phyloP scores from a whole-genome alignment of 164 flowering plant species.

The Vitis amurensis region DNA sequence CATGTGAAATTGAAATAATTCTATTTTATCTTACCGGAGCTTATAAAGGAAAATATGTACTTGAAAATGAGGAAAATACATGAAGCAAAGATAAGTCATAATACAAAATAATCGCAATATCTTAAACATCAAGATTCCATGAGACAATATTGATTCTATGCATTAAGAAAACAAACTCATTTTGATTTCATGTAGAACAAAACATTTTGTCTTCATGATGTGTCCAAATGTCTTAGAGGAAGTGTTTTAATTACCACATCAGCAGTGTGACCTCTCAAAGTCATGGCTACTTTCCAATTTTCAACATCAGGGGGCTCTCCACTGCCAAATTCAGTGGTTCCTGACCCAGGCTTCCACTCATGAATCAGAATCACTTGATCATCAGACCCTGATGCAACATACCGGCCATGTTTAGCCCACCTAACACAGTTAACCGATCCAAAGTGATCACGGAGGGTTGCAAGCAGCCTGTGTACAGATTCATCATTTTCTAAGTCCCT shows the following conservation, averaged over 20 bases:
- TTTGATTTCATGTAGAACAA: background rate
- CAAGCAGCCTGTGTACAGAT: constrained; percentile 68
- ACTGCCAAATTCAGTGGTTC: constrained; percentile 98
- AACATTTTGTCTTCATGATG: background rate
- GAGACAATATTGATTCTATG: no score
- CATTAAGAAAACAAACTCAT: background rate
- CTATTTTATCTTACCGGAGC: background rate
- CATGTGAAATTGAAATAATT: background rate
- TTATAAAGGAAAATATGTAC: background rate
- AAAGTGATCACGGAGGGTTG: constrained; percentile 97
- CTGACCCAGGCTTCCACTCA: constrained; percentile 98
- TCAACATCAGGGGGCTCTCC: constrained; percentile 99
- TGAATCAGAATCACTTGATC: constrained; percentile 93
- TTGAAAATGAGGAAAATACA: background rate
- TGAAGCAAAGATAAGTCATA: background rate
- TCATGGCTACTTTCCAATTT: constrained; percentile 95
- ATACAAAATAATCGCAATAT: no score
- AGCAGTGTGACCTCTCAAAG: constrained; percentile 97
- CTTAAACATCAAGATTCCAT: no score
- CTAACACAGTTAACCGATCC: constrained; percentile 99
- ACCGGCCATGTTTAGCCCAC: constrained; percentile 96
- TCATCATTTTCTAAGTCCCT: constrained; percentile 56
- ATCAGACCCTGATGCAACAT: constrained; percentile 96
- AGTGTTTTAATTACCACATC: constrained; percentile 83
- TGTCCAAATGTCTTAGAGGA: background rate